Conservation (phyloP, 129 eudicot genomes). For the Flaveria bidentis region DNA sequence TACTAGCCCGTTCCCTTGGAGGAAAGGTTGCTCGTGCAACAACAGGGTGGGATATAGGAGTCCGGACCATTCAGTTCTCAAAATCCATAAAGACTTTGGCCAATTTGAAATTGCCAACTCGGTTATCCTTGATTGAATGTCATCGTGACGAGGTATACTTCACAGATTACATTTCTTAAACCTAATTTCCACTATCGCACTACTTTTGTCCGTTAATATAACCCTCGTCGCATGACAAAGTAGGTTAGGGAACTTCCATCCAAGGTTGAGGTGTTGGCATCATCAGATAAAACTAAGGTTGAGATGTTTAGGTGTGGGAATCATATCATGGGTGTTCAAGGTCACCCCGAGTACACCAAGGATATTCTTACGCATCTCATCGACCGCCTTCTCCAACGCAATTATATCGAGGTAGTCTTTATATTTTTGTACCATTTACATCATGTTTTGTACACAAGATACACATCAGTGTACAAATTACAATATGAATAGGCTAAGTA, state of each 20-base stretch:
- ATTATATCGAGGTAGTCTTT: constrained; percentile 60
- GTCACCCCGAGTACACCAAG: constrained; percentile 95
- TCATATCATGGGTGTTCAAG: constrained; percentile 95
- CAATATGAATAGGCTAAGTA: no score
- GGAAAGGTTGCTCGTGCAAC: constrained; percentile 63
- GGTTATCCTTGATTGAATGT: constrained; percentile 68
- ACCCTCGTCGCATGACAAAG: background rate
- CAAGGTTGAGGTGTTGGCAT: constrained; percentile 72
- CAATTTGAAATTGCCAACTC: constrained; percentile 52
- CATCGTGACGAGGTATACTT: constrained; percentile 80
- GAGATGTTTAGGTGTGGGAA: constrained; percentile 88
- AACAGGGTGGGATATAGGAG: constrained; percentile 90
- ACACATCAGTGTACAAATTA: no score
- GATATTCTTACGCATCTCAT: constrained; percentile 84
- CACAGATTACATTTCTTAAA: background rate
- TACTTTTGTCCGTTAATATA: background rate
- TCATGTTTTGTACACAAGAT: no score
- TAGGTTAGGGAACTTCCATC: constrained; percentile 84
- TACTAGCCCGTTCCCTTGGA: constrained; percentile 75
- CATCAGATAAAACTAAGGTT: constrained; percentile 65
- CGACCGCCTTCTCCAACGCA: constrained; percentile 67
- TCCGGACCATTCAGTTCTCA: constrained; percentile 51
- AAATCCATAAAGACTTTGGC: constrained; percentile 53
- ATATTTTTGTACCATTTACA: background rate
- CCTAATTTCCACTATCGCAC: background rate